Evolutionary conservation across 225 moss, liverwort and hornwort genomes (phyloP), one percentile per base, ranked within the genome.

Genomic region (Bryoerythrophyllum caledonicum): DNA sequence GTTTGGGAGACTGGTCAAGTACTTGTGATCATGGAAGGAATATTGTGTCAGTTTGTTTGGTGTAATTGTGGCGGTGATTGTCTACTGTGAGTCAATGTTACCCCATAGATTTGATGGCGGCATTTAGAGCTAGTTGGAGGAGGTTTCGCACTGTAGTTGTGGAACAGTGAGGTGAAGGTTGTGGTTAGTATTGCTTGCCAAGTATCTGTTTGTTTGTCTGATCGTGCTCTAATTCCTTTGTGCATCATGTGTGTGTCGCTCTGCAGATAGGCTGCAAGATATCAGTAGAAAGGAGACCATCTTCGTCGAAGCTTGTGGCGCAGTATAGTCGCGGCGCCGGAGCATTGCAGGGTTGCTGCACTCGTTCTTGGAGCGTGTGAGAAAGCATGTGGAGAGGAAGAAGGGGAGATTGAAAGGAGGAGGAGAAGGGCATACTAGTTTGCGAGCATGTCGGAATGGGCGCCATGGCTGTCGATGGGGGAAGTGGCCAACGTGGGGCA

Each of bases 391-490:
- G 41, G 64, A 46, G 32, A 32, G 32, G 32, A 32, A n/a, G n/a
- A n/a, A 5, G 32, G 4, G 32, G 32, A 0, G 32, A 32, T 32
- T 32, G 32, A 61, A 71, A 41, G 77, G 70, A 41, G 81, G 63
- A 63, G 37, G 23, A 63, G 63, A 23, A 13, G 41, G 58, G 58
- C 38, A 3, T 41, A 5, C 34, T 34, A 41, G 12, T 43, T 21
- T 72, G 8, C 53, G 57, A 68, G 71, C 8, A 64, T 75, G 75
- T 2, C 15, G 44, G 73, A 76, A 76, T 86, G 78, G 80, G 81
- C 87, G 83, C 87, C 93, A 83, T 93, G 95, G 95, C 0, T 76
- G 13, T 63, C 93, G 57, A 2, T 92, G 1, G 91, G 91, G 35
- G 89, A 94, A 12, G 0, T 88, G 32, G 85, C 92, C 54, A 96